Base-by-base conservation (phyloP, 495 filamentous ascomycete species). In the Trichoderma asperelloides region DNA sequence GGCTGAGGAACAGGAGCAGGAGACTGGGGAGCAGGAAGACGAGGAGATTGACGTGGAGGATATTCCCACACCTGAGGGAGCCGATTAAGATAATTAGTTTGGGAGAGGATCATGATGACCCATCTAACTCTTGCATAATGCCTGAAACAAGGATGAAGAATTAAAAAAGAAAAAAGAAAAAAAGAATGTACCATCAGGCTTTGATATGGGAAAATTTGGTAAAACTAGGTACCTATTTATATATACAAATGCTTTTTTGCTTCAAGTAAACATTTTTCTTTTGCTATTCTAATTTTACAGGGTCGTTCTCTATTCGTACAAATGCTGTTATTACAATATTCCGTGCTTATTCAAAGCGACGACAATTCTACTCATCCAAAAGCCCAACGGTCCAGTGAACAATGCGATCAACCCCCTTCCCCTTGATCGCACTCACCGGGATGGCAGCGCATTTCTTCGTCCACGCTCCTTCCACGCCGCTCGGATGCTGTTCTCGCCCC, bases 401-500 rank as follows among this genome's bases (percentile, higher is more conserved):
- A 62, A 97, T 90, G 49, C 85, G 82, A 67, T 89, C 84, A 13
- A 96, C 87, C 9, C 94, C 94, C 74, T 98, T 86, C 23, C 88
- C 90, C 57, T 85, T 83, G 69, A 97, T 91, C 65, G 96, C 95
- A 74, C 92, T 94, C 66, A 98, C 87, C 2, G 95, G 95, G 69
- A 98, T 86, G 27, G 86, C 88, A 25, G 78, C 78, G 18, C 93
- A 77, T 33, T 83, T 81, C 64, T 86, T 79, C 57, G 79, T 87
- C 89, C 90, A 93, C 30, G 84, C 85, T 67, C 87, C 81, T 64
- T 82, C 75, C 71, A 88, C 82, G 1, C 87, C 86, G 68, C 88
- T 89, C 0, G 92, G 92, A 77, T 96, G 92, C 49, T 81, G 79
- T 57, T 82, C 78, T 16, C 77, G 76, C 1, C 88, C 85, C 18